Evolutionary conservation across 306 rosid genomes (phyloP), one percentile per base, ranked within the genome.

Genomic region (Pyrus bretschneideri): DNA sequence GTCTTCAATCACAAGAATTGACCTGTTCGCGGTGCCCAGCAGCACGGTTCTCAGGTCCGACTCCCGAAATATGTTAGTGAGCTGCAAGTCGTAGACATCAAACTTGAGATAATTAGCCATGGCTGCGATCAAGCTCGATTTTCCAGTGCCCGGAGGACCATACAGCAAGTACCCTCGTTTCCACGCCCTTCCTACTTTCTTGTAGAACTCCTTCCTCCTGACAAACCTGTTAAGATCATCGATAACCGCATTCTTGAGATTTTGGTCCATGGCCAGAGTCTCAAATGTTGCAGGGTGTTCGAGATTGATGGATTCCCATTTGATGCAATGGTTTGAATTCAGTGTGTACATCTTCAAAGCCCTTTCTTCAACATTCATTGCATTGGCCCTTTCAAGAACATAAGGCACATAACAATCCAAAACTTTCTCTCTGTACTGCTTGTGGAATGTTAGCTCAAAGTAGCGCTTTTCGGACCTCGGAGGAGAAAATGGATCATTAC

Each of bases 141-240:
- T 94, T 0, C 98, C 98, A 0, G 98, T 94, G 1, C 98, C 97
- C 0, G 98, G 98, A 19, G 98, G 98, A 0, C 97, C 98, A 29
- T 86, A 89, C 54, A 91, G 19, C 80, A 94, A 81, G 81, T 94
- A 94, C 21, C 98, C 98, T 2, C 98, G 81, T 68, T 94, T 91
- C 98, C 98, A 94, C 0, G 98, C 98, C 77, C 88, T 87, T 55
- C 98, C 98, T 2, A 94, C 96, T 78, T 54, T 90, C 87, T 80
- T 91, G 54, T 94, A 94, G 25, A 74, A 94, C 27, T 91, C 98
- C 72, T 76, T 94, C 80, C 97, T 90, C 81, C 51, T 86, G 74
- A 94, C 80, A 59, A 94, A 94, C 87, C 83, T 85, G 2, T 91
- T 42, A 7, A 94, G 64, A 74, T 94, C 98, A 51, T 94, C 88